Conservation (phyloP, 805 yeast genomes). For the Lachancea meyersii region DNA sequence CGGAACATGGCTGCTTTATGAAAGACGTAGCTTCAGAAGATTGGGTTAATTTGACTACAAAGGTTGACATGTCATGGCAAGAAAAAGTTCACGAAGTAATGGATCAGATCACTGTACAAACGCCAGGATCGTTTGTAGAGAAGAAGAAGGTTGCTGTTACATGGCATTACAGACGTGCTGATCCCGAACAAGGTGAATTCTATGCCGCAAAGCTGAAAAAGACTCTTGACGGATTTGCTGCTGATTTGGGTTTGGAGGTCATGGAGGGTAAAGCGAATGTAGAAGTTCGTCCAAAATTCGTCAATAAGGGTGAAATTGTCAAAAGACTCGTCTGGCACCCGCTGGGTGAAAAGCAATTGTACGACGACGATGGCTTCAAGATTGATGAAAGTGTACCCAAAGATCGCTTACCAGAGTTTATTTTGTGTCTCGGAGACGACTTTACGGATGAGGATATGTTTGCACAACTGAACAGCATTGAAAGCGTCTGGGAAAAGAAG, state of each 20-base stretch:
- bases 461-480: constrained; percentile 60
- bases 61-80: constrained; percentile 93
- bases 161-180: constrained; percentile 96
- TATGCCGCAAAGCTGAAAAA: constrained; percentile 72
- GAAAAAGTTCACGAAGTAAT: constrained; percentile 68
- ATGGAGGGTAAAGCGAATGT: constrained; percentile 97
- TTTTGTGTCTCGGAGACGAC: constrained; percentile 91
- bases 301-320: constrained; percentile 95
- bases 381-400: constrained; percentile 31
- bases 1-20: constrained; percentile 97
- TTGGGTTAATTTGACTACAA: constrained; percentile 83
- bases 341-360: constrained; percentile 50
- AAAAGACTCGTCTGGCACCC: constrained; percentile 62
- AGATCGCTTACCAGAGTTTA: constrained; percentile 68
- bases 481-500: constrained; percentile 35
- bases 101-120: constrained; percentile 69
- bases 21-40: constrained; percentile 54
- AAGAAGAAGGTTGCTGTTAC: constrained; percentile 88
- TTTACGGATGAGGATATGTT: constrained; percentile 98
- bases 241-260: constrained; percentile 78
- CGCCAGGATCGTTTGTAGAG: constrained; percentile 87
- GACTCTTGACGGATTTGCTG: constrained; percentile 55
- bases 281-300: constrained; percentile 93
- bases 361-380: constrained; percentile 28
- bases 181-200: constrained; percentile 85